Evolutionary conservation across 805 yeast species (phyloP), one percentile per base, ranked within the genome.

Genomic region (Wickerhamiella allomyrinae): DNA sequence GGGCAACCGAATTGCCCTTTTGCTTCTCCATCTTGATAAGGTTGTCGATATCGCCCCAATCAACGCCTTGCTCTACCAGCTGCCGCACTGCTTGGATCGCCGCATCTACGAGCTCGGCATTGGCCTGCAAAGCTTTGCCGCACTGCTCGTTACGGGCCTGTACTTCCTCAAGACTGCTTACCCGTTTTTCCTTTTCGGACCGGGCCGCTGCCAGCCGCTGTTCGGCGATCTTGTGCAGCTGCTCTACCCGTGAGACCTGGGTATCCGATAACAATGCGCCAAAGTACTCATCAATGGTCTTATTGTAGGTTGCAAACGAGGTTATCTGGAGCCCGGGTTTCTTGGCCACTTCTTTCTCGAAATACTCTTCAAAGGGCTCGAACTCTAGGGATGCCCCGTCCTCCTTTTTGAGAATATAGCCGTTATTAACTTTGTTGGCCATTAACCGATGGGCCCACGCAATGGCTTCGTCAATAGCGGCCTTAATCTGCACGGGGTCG

Each of bases 1-100:
- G 61, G 0, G 95, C 95, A 43, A 77, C 65, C 5, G 63, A 59
- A 51, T 78, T 82, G 1, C 79, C 77, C 50, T 77, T 71, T 1
- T 65, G 59, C 51, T 83, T 77, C 54, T 89, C 94, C 40, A 76
- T 67, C 38, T 70, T 63, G 40, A 89, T 77, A 44, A 80, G 61
- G 47, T 77, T 75, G 56, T 81, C 95, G 47, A 87, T 87, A 46
- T 84, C 79, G 34, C 73, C 72, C 98, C 98, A 89, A 57, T 89
- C 96, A 84, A 85, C 83, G 48, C 83, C 87, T 55, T 83, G 91
- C 43, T 79, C 77, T 4, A 86, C 47, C 42, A 85, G 61, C 1
- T 66, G 63, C 45, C 77, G 79, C 4, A 89, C 81, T 2, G 81
- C 77, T 7, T 56, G 59, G 45, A 73, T 78, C 38, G 91, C 85